Base-by-base conservation (phyloP, 768 basidiomycete species). In the Lactarius sanguifluus region DNA sequence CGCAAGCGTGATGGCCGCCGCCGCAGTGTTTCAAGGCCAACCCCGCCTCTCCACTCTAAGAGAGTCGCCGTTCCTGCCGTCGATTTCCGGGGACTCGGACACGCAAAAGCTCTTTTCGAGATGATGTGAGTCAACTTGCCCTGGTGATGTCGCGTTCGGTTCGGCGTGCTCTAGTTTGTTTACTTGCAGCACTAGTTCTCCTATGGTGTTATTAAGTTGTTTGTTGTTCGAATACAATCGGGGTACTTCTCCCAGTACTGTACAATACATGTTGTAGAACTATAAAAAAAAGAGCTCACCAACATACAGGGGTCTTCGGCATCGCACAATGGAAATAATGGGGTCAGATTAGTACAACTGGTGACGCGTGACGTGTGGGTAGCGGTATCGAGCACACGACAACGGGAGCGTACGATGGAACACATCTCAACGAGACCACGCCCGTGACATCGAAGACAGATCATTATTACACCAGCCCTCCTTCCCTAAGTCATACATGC, bases 21-120 rank as follows among this genome's bases (percentile, higher is more conserved):
- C 70, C 16, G 66, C 75, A 3, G 75, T 72, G 12, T 72, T 56
- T 56, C 68, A 64, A 4, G 73, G 66, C 2, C 56, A 40, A 0
- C 72, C 70, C 2, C 68, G 72, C 23, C 69, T 77, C 1, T 74
- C 76, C 28, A 41, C 74, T 23, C 59, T 74, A 8, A 75, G 73
- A 55, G 73, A 76, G 38, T 76, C 76, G 15, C 54, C 72, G 1
- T 77, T 76, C 61, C 59, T 77, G 8, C 76, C 75, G 12, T 69
- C 77, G 2, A 59, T 77, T 3, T 68, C 76, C 12, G 66, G 69
- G n/a, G 64, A 67, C 1, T 56, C 59, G n/a, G 61, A 67, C 3
- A 59, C 56, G 5, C 58, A 61, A 16, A 47, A 64, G 34, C 41
- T 68, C 3, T 64, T 66, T 36, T 34, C 9, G 13, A 57, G 30